Conservation (phyloP, 2,329 filamentous ascomycete genomes). For the Aspergillus brasiliensis region DNA sequence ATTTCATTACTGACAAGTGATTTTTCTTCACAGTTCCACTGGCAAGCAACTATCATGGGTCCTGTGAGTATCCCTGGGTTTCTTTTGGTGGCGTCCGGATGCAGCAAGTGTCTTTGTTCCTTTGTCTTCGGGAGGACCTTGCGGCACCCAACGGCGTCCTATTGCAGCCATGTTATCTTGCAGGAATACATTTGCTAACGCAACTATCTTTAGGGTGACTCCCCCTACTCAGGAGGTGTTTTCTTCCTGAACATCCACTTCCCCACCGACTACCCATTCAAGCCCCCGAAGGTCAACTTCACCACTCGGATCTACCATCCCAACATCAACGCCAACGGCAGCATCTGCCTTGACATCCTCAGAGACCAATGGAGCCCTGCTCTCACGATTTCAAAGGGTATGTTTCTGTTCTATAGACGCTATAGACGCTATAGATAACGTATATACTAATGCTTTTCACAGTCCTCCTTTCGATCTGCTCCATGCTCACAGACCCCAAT, state of each 20-base stretch:
- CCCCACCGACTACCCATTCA: constrained; percentile 99
- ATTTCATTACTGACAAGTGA: constrained; percentile 32
- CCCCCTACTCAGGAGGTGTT: constrained; percentile 95
- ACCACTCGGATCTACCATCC: constrained; percentile 99
- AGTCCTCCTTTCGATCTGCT: constrained; percentile 99
- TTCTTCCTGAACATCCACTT: constrained; percentile 99
- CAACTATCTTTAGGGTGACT: constrained; percentile 70
- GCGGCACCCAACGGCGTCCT: not conserved
- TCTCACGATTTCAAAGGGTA: constrained; percentile 98
- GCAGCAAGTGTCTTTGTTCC: not conserved
- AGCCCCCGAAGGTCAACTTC: constrained; percentile 99
- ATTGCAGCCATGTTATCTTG: not conserved
- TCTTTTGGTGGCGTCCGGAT: not conserved
- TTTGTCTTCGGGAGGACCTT: constrained; percentile 7
- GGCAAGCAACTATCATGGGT: constrained; percentile 99
- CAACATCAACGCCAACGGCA: constrained; percentile 99
- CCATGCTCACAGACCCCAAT: constrained; percentile 99
- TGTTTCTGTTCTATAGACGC: constrained; percentile 24
- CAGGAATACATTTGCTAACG: constrained; percentile 34
- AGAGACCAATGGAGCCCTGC: constrained; percentile 99
- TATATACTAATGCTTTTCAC: constrained; percentile 13
- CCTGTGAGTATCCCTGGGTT: constrained; percentile 67
- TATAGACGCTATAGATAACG: not conserved
- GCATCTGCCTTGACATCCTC: constrained; percentile 97
- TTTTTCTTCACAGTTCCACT: constrained; percentile 76